These are phyloP conservation scores for Alternaria gaisen DNA, from an alignment of 2,329 filamentous ascomycete species.

Conservation along the genomic window DNA sequence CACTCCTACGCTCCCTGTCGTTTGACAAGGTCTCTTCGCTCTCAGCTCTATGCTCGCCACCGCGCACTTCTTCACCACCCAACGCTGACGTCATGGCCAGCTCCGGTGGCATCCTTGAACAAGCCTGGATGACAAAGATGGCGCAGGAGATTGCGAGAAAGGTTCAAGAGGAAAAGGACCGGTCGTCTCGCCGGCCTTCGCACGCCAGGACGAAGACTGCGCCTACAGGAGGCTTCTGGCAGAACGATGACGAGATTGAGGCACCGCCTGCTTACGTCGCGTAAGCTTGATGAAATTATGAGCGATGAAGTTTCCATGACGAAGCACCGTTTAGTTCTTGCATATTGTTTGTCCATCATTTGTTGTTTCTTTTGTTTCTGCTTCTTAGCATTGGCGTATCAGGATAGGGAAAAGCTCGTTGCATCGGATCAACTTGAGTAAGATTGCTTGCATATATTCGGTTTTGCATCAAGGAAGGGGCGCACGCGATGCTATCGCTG, in stretches of 20 bases:
- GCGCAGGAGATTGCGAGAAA: conserved; percentile 88
- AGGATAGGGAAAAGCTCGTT: conserved; percentile 14
- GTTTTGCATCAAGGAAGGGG: neutral
- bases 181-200: conserved; percentile 16
- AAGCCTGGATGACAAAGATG: conserved; percentile 92
- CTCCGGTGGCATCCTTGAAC: conserved; percentile 70
- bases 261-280: conserved; percentile 49
- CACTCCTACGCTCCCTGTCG: conserved; percentile 48
- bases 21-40: conserved; percentile 43
- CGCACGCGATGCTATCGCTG: neutral
- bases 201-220: conserved; percentile 17
- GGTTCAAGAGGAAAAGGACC: conserved; percentile 85
- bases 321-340: conserved; percentile 1
- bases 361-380: conserved; percentile 5
- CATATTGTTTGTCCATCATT: conserved; percentile 4
- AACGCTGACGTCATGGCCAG: conserved; percentile 34
- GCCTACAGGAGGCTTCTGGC: conserved; percentile 31
- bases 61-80: conserved; percentile 33
- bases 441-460: neutral
- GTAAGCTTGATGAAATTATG: conserved; percentile 15
- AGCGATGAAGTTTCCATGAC: conserved; percentile 21
- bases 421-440: conserved; percentile 11
- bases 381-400: conserved; percentile 18
- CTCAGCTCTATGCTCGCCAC: conserved; percentile 37
- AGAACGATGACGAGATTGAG: conserved; percentile 38